These are phyloP conservation scores for Candida maris DNA, from an alignment of 805 yeast genomes.

Conservation along the genomic window DNA sequence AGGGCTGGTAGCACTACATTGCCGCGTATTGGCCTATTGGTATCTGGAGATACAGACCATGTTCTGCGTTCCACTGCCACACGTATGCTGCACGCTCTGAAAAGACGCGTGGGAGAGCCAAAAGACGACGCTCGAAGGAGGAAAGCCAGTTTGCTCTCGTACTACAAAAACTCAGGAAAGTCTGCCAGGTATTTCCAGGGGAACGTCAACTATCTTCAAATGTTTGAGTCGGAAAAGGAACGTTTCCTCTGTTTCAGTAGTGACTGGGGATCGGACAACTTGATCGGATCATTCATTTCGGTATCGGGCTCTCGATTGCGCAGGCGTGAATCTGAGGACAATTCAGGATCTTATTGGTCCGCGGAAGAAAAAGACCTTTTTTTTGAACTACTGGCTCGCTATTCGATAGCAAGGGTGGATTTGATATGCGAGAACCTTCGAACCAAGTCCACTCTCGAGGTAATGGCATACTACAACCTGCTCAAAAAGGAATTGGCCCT, in stretches of 20 bases:
- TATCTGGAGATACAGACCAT: slow-evolving; percentile 1
- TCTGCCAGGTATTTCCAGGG: slow-evolving; percentile 18
- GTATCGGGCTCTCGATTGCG: slow-evolving; percentile 9
- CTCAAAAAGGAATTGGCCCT: slow-evolving; percentile 30
- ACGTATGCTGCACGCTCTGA: slow-evolving; percentile 3
- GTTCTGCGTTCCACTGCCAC: neutral
- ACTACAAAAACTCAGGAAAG: slow-evolving; percentile 10
- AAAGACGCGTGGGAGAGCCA: slow-evolving; percentile 2
- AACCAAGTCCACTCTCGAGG: slow-evolving; percentile 41
- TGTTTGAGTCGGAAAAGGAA: slow-evolving; percentile 12
- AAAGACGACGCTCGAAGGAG: neutral
- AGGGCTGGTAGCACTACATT: neutral
- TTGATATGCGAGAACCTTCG: slow-evolving; percentile 37
- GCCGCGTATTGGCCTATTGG: too few species aligned
- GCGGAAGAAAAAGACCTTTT: slow-evolving; percentile 47
- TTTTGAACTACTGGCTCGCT: slow-evolving; percentile 46
- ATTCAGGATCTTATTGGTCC: slow-evolving; percentile 43
- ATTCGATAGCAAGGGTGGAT: slow-evolving; percentile 46
- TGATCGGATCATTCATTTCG: slow-evolving; percentile 20
- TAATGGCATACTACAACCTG: slow-evolving; percentile 41
- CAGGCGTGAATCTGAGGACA: slow-evolving; percentile 5
- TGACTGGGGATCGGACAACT: slow-evolving; percentile 9
- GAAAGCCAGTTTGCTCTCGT: slow-evolving; percentile 9
- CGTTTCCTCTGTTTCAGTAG: slow-evolving; percentile 8
- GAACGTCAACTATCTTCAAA: slow-evolving; percentile 18